phyloP scores from a whole-genome alignment of 495 filamentous ascomycete species.

The Penicillium nucicola region DNA sequence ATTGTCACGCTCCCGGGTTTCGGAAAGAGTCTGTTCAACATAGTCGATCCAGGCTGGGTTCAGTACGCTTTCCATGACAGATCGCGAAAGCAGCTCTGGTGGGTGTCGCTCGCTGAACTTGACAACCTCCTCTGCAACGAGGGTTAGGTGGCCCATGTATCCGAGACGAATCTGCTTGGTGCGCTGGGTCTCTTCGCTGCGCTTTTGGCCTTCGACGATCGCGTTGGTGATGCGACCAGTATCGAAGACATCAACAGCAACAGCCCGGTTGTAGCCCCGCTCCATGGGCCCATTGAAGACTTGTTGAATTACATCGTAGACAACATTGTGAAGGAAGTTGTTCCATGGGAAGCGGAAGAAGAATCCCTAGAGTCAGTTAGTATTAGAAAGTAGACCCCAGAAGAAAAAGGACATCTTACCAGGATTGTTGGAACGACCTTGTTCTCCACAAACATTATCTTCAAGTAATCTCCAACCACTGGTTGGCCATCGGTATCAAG shows the following conservation, averaged over 20 bases:
- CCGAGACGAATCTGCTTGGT: slow-evolving; percentile 86
- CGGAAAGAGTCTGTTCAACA: slow-evolving; percentile 89
- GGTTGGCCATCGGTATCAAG: slow-evolving; percentile 68
- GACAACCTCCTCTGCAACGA: slow-evolving; percentile 97
- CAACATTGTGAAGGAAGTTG: slow-evolving; percentile 98
- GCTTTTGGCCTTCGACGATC: slow-evolving; percentile 85
- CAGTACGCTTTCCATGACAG: slow-evolving; percentile 84
- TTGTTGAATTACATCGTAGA: slow-evolving; percentile 98
- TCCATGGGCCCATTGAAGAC: slow-evolving; percentile 99
- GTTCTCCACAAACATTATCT: slow-evolving; percentile 95
- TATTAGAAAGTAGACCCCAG: not conserved
- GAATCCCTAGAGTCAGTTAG: slow-evolving; percentile 60
- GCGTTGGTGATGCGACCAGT: slow-evolving; percentile 83
- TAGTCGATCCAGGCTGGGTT: slow-evolving; percentile 89
- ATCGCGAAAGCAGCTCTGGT: slow-evolving; percentile 77
- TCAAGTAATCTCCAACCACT: slow-evolving; percentile 95
- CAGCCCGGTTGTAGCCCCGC: slow-evolving; percentile 83
- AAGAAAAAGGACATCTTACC: slow-evolving; percentile 49
- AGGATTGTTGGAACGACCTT: slow-evolving; percentile 93
- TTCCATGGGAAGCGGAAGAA: slow-evolving; percentile 99
- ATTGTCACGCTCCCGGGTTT: slow-evolving; percentile 94
- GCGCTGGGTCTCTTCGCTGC: slow-evolving; percentile 78
- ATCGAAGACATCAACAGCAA: slow-evolving; percentile 93
- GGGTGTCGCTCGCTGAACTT: slow-evolving; percentile 96
- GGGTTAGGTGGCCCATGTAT: slow-evolving; percentile 97